Percentiles rank a stretch among this genome's conserved stretches.
These are phyloP conservation scores for Dipodascopsis uninucleata DNA, from an alignment of 805 yeast genomes.

Conservation along the genomic window DNA sequence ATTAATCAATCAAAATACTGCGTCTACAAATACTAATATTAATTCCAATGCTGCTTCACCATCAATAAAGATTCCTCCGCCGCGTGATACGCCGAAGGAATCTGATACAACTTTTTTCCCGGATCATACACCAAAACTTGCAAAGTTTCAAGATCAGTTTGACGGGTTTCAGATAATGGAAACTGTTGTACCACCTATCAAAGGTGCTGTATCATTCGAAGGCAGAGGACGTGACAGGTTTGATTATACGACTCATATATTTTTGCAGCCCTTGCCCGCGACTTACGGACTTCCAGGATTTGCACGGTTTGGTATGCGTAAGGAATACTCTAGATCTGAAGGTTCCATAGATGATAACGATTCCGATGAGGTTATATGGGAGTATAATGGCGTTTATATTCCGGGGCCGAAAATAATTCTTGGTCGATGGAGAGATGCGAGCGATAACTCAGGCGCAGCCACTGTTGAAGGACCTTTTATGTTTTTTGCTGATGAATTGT, in stretches of 20 bases:
- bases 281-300: slow-evolving; percentile 26
- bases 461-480: slow-evolving; percentile 27
- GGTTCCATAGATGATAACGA: slow-evolving; percentile 15
- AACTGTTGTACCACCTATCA: slow-evolving; percentile 17
- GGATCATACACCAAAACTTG: too few relatives aligned
- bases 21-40: too few relatives aligned
- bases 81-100: too few relatives aligned
- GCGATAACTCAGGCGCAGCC: slow-evolving; percentile 8
- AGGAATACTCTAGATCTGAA: slow-evolving; percentile 14
- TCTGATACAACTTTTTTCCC: too few relatives aligned
- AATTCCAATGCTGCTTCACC: too few relatives aligned
- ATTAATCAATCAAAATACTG: too few relatives aligned
- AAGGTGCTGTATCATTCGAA: slow-evolving; percentile 19
- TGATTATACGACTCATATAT: slow-evolving; percentile 16
- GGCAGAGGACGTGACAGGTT: slow-evolving; percentile 24
- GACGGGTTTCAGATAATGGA: slow-evolving; percentile 24
- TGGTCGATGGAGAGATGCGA: slow-evolving; percentile 26
- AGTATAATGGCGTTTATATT: slow-evolving; percentile 26
- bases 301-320: slow-evolving; percentile 27
- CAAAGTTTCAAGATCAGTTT: slow-evolving; percentile 19
- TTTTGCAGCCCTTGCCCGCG: slow-evolving; percentile 17
- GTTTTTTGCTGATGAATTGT: slow-evolving; percentile 21
- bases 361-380: slow-evolving; percentile 24
- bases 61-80: too few relatives aligned
- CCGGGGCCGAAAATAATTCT: slow-evolving; percentile 25